Evolutionary conservation across 2,329 filamentous ascomycete genomes (phyloP).

Genomic region (Ophiocordyceps sinensis): DNA sequence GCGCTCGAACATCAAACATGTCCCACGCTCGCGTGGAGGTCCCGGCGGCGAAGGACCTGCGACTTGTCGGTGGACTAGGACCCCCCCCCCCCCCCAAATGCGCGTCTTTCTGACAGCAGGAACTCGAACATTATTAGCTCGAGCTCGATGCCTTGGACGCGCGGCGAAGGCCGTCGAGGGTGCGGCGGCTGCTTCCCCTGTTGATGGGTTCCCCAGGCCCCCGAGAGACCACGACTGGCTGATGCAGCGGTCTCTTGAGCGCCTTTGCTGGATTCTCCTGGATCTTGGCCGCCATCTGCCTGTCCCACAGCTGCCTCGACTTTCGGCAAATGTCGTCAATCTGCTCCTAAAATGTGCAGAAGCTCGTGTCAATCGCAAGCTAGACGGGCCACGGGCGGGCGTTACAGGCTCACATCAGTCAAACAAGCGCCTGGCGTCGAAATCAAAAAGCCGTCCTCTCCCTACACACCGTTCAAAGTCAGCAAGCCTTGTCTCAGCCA

Average conservation of each 20-base stretch:
- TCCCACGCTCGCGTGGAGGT: too few relatives aligned
- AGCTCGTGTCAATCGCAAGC: slow-evolving; percentile 6
- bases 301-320: slow-evolving; percentile 42
- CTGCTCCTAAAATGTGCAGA: slow-evolving; percentile 28
- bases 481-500: not conserved
- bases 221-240: slow-evolving; percentile 33
- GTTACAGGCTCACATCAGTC: slow-evolving; percentile 36
- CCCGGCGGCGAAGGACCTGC: too few relatives aligned
- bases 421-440: slow-evolving; percentile 41
- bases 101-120: not conserved
- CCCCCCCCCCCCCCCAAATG: not conserved
- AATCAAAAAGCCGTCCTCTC: slow-evolving; percentile 47
- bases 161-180: slow-evolving; percentile 10
- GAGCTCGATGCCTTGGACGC: not conserved
- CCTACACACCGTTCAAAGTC: slow-evolving; percentile 20
- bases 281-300: slow-evolving; percentile 34
- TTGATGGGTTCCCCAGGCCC: slow-evolving; percentile 6
- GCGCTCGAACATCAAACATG: too few relatives aligned
- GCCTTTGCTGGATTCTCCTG: slow-evolving; percentile 30
- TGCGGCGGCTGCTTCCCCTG: slow-evolving; percentile 11
- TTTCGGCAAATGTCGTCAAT: slow-evolving; percentile 48
- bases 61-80: too few relatives aligned
- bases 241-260: slow-evolving; percentile 42
- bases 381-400: not conserved
- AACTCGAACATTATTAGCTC: not conserved